Percentiles rank a stretch among this genome's conserved stretches.
Evolutionary conservation across 306 rosid genomes (phyloP).

Genomic region (Erythrophleum fordii): DNA sequence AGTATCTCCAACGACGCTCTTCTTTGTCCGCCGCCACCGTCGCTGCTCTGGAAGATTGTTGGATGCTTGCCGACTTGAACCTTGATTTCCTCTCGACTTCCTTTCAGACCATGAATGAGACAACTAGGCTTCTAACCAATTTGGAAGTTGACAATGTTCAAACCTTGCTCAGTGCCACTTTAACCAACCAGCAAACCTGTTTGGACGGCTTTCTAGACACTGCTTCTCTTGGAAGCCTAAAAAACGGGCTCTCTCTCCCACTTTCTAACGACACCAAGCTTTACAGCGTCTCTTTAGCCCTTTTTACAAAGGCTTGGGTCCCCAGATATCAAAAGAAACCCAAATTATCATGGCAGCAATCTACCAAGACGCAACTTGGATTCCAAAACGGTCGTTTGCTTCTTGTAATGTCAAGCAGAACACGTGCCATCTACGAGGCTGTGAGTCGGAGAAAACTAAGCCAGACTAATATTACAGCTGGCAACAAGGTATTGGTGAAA

Average conservation of each 20-base stretch:
- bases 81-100: slow-evolving; percentile 58
- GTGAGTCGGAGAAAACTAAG: slow-evolving; percentile 59
- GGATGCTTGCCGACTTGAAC: slow-evolving; percentile 55
- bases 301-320: slow-evolving; percentile 77
- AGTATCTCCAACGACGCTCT: slow-evolving; percentile 41
- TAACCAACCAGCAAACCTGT: slow-evolving; percentile 83
- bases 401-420: slow-evolving; percentile 57
- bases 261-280: slow-evolving; percentile 67
- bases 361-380: slow-evolving; percentile 32
- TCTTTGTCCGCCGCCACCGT: slow-evolving; percentile 44
- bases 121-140: slow-evolving; percentile 33
- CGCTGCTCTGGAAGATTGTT: slow-evolving; percentile 75
- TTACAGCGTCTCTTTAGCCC: slow-evolving; percentile 70
- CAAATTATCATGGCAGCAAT: slow-evolving; percentile 9
- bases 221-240: slow-evolving; percentile 55
- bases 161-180: slow-evolving; percentile 65
- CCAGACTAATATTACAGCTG: neutral
- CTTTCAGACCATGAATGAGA: slow-evolving; percentile 43
- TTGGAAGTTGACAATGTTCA: slow-evolving; percentile 61
- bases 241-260: slow-evolving; percentile 52
- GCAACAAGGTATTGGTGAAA: slow-evolving; percentile 45
- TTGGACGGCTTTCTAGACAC: slow-evolving; percentile 63
- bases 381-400: slow-evolving; percentile 63
- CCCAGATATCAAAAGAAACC: slow-evolving; percentile 47
- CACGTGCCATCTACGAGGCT: slow-evolving; percentile 58